Percentiles rank a stretch among this genome's conserved stretches.
Evolutionary conservation across 306 rosid genomes (phyloP).

Genomic region (Sphenostylis stenocarpa): DNA sequence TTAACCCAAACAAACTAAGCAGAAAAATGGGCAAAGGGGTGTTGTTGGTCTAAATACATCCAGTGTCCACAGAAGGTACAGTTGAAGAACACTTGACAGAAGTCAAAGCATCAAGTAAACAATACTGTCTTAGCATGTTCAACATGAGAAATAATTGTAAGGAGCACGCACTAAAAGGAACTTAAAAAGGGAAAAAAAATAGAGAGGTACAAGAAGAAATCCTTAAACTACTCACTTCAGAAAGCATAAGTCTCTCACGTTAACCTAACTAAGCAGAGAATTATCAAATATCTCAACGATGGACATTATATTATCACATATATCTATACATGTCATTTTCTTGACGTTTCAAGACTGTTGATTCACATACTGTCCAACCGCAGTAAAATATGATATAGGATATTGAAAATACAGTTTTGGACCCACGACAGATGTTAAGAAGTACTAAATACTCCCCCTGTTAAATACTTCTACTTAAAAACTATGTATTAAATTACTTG

Average conservation of each 20-base stretch:
- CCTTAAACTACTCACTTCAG: neutral
- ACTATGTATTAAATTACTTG: neutral
- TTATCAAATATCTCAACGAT: neutral
- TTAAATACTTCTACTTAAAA: neutral
- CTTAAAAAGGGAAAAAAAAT: neutral
- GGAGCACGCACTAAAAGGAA: neutral
- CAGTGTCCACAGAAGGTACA: neutral
- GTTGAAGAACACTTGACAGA: neutral
- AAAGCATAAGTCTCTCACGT: neutral
- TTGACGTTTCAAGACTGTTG: slow-evolving; percentile 14
- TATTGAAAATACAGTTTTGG: neutral
- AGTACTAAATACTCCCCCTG: neutral
- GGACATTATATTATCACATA: neutral
- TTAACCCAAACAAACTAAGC: slow-evolving; percentile 19
- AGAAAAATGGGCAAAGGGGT: neutral
- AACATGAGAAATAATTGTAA: neutral
- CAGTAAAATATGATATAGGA: slow-evolving; percentile 1
- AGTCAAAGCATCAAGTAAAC: slow-evolving; percentile 15
- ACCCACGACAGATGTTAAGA: neutral
- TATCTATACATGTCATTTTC: neutral
- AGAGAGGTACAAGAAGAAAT: neutral
- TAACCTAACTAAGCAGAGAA: neutral
- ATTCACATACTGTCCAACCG: neutral
- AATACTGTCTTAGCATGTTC: slow-evolving; percentile 3
- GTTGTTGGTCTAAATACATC: slow-evolving; percentile 3